These are phyloP conservation scores for Leishmania tropica DNA, from an alignment of 208 protist genomes.

Conservation along the genomic window DNA sequence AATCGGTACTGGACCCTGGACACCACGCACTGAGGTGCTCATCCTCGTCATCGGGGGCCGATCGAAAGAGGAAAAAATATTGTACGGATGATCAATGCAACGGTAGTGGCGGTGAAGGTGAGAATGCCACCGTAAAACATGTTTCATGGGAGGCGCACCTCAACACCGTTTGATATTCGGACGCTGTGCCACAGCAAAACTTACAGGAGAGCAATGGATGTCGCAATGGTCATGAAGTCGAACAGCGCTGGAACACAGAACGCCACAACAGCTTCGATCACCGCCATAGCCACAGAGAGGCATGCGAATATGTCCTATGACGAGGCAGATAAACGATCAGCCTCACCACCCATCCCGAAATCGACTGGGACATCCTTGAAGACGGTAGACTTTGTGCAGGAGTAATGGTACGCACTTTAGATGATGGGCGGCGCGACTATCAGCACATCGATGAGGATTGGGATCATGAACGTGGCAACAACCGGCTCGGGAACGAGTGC, in stretches of 20 bases:
- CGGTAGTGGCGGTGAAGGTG: not conserved
- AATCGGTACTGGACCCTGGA: no score
- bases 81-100: conserved; percentile 2
- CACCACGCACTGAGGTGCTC: not conserved
- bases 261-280: not conserved
- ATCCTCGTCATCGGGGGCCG: not conserved
- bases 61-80: no score
- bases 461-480: not conserved
- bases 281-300: not conserved
- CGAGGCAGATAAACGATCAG: conserved; percentile 1
- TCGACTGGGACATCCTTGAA: conserved; percentile 3
- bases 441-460: not conserved
- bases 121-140: not conserved
- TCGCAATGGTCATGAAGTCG: conserved; percentile 5
- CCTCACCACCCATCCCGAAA: conserved; percentile 8
- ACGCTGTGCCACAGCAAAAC: conserved; percentile 14
- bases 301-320: not conserved
- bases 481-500: not conserved
- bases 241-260: conserved; percentile 2
- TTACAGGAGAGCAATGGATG: conserved; percentile 4
- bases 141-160: not conserved
- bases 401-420: conserved; percentile 8
- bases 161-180: not conserved
- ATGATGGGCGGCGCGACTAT: not conserved
- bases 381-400: not conserved